phyloP scores from a whole-genome alignment of 345 rosid genomes.

The Camelina laxa region DNA sequence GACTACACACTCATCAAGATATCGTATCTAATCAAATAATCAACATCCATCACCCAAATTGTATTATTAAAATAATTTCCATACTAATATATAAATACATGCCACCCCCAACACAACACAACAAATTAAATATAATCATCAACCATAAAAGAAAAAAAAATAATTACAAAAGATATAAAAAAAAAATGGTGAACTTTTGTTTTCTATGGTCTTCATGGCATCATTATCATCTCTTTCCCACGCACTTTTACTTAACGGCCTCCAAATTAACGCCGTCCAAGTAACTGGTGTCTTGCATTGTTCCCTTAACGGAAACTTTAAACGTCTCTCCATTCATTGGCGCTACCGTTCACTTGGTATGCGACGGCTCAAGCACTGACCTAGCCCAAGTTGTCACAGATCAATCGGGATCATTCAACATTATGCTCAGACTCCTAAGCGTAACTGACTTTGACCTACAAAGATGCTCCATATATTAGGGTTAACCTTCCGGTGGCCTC shows the following conservation, averaged over 20 bases:
- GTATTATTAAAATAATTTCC: not conserved
- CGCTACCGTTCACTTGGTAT: not conserved
- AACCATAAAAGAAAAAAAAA: not conserved
- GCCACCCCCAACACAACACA: not conserved
- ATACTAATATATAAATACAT: not conserved
- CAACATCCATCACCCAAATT: not conserved
- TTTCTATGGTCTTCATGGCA: not conserved
- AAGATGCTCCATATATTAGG: not conserved
- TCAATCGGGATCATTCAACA: constrained; percentile 6
- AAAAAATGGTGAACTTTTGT: not conserved
- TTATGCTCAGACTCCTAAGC: not conserved
- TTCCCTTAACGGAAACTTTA: constrained; percentile 15
- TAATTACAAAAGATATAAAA: no score
- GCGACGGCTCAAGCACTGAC: not conserved
- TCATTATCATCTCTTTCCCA: constrained; percentile 20
- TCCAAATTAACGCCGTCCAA: not conserved
- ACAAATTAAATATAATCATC: not conserved
- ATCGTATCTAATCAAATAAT: not conserved
- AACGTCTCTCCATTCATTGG: constrained; percentile 11
- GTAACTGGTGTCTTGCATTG: constrained; percentile 11
- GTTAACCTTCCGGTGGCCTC: not conserved
- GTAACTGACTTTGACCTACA: not conserved
- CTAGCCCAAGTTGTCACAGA: constrained; percentile 13
- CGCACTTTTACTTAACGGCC: not conserved
- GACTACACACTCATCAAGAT: not conserved